These are phyloP conservation scores for Symbiodinium pilosum DNA, from an alignment of 73 alveolate genomes.

Conservation along the genomic window DNA sequence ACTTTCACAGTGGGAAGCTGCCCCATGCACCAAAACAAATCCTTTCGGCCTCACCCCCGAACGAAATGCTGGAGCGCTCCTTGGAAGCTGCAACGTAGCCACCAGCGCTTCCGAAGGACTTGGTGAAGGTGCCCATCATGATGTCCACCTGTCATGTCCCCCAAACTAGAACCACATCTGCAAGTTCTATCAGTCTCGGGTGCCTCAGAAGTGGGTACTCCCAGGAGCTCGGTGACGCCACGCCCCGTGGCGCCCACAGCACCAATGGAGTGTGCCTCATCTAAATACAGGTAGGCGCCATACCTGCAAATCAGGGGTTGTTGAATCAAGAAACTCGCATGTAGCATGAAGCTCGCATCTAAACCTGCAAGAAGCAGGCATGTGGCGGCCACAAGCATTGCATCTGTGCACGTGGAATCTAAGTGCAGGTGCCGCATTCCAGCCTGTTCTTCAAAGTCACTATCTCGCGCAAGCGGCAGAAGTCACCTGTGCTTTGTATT, in stretches of 20 bases:
- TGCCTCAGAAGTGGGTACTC: constrained; percentile 83
- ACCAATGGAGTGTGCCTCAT: constrained; percentile 94
- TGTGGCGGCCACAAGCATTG: too few relatives aligned
- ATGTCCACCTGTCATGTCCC: constrained; percentile 38
- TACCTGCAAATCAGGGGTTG: background rate
- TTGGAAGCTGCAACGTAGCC: constrained; percentile 88
- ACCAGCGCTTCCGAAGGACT: constrained; percentile 95
- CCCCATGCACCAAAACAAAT: too few relatives aligned
- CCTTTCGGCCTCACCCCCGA: too few relatives aligned
- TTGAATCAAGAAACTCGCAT: too few relatives aligned
- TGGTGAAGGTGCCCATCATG: constrained; percentile 95
- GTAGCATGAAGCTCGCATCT: too few relatives aligned
- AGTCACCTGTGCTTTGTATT: constrained; percentile 79
- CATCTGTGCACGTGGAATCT: too few relatives aligned
- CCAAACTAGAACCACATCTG: too few relatives aligned
- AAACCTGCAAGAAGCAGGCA: too few relatives aligned
- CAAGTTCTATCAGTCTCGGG: background rate
- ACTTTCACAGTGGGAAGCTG: too few relatives aligned
- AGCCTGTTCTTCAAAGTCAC: constrained; percentile 77
- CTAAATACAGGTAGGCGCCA: constrained; percentile 86
- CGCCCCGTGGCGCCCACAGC: constrained; percentile 78
- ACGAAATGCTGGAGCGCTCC: background rate
- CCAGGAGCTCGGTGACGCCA: constrained; percentile 93
- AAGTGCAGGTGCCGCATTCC: too few relatives aligned
- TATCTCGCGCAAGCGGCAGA: constrained; percentile 93